phyloP scores from a whole-genome alignment of 441 rosid genomes.

The Erodium texanum region DNA sequence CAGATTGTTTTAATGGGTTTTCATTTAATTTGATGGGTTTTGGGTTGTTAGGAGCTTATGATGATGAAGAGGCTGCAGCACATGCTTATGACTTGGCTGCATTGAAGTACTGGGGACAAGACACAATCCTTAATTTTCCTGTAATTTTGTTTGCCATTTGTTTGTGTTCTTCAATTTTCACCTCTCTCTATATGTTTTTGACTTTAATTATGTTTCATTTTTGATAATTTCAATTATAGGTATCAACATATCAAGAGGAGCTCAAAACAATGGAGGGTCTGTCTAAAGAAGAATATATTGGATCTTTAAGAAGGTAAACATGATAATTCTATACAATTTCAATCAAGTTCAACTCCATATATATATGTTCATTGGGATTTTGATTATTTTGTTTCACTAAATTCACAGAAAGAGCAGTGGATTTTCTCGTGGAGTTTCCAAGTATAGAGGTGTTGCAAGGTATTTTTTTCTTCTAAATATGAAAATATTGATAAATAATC shows the following conservation, averaged over 20 bases:
- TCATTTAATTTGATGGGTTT: neutral
- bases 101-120: conserved; percentile 84
- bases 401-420: conserved; percentile 75
- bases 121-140: conserved; percentile 74
- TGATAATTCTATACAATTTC: too few species aligned
- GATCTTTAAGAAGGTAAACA: conserved; percentile 38
- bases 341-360: conserved; percentile 6
- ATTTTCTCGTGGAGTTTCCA: conserved; percentile 84
- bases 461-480: too few species aligned
- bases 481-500: too few species aligned
- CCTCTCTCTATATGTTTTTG: neutral
- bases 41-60: conserved; percentile 59
- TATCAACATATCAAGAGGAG: conserved; percentile 34
- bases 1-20: neutral
- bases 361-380: too few species aligned
- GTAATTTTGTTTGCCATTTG: conserved; percentile 33
- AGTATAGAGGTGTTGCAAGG: conserved; percentile 95
- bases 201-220: neutral
- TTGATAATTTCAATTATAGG: conserved; percentile 13
- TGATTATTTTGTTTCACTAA: neutral
- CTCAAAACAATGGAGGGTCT: conserved; percentile 38
- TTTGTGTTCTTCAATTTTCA: neutral
- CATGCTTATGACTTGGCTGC: conserved; percentile 94
- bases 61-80: conserved; percentile 82
- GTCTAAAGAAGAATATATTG: conserved; percentile 43